Evolutionary conservation across 768 basidiomycete species (phyloP).

Genomic region (Macrolepiota albuminosa): DNA sequence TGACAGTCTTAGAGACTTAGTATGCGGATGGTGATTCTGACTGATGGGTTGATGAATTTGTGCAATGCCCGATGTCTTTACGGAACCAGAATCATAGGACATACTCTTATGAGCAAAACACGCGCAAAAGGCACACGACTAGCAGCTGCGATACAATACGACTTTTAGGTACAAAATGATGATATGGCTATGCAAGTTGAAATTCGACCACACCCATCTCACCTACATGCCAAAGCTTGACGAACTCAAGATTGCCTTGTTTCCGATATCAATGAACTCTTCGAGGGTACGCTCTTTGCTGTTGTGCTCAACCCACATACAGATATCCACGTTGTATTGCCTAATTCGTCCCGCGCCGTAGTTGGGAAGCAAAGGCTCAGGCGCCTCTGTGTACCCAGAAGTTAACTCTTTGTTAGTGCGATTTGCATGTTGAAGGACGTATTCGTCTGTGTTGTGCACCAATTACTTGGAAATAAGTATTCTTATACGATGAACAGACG

Average conservation of each 20-base stretch:
- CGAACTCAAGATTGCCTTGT: not conserved
- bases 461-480: not conserved
- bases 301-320: not conserved
- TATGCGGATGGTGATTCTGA: too few relatives aligned
- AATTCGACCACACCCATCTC: not conserved
- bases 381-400: not conserved
- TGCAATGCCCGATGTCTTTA: not conserved
- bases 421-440: not conserved
- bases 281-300: not conserved
- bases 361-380: not conserved
- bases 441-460: not conserved
- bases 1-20: not conserved
- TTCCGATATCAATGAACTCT: not conserved
- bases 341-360: not conserved
- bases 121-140: not conserved
- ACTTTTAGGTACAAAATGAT: not conserved
- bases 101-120: not conserved
- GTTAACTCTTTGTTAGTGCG: not conserved
- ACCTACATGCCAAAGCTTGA: not conserved
- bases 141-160: not conserved
- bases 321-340: not conserved
- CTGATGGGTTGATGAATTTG: not conserved
- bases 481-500: not conserved
- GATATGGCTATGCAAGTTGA: not conserved
- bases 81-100: not conserved